Evolutionary conservation across 176 grass and related monocot species (phyloP), one percentile per base, ranked within the genome.

Genomic region (Oropetium thomaeum): DNA sequence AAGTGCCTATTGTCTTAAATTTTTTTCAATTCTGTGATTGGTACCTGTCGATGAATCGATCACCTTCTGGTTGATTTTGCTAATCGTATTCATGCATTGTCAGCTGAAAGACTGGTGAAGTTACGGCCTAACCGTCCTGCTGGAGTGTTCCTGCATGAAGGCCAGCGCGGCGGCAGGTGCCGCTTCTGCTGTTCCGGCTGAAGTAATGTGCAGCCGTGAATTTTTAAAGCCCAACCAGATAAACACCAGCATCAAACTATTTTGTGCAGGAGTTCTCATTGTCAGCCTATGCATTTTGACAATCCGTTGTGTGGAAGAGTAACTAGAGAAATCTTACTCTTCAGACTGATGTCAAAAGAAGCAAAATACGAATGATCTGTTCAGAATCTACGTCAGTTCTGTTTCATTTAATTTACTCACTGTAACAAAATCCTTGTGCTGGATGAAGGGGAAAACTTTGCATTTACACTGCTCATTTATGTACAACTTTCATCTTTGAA

Each of bases 121-220:
- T 22, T 79, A 37, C 72, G 67, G 72, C 93, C 87, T 0, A 38
- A 75, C 4, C 76, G 62, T 6, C 79, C 73, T 8, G 40, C 82
- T 14, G 87, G 80, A 33, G 88, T 90, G 69, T 32, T 70, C 51
- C 58, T 90, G 37, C 72, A 84, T 77, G 74, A 80, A 13, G 43
- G 65, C 39, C 58, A 23, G 11, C 3, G 7, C 14, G 62, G 9
- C 27, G 47, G 63, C 11, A 63, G 54, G 41, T 65, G 81, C 45
- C 41, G 51, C 22, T 87, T 90, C 67, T 97, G 90, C 48, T 97
- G 93, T 67, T 88, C 85, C 41, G 76, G 55, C 26, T 93, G 65
- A 93, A 58, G 16, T 31, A 10, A 44, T 30, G 1, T 76, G 45
- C 28, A 86, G 57, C 28, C 78, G 0, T 53, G 5, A 16, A 10